Evolutionary conservation across 2,329 filamentous ascomycete species (phyloP), one percentile per base, ranked within the genome.

Genomic region (Neofusicoccum parvum): DNA sequence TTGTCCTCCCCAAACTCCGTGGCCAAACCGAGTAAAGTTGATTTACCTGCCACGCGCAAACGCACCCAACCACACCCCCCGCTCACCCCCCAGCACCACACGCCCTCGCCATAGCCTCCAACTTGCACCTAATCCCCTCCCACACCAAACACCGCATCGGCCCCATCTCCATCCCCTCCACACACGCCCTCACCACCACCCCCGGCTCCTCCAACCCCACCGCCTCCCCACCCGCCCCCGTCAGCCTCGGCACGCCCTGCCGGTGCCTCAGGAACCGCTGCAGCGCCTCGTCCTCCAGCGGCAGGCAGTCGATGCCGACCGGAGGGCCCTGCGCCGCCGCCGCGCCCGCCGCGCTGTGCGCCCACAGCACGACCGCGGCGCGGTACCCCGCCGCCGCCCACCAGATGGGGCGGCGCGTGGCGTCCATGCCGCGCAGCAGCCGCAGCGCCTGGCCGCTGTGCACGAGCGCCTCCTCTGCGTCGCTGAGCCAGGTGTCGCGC

Each of bases 301-400:
- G 20, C 46, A 49, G 17, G 17, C 17, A 5, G 14, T 49, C 36
- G 51, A 23, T 23, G 23, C 3, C 23, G 23, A 23, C 23, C 2
- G 20, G 20, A 20, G 20, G 20, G 20, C 23, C 23, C 23, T 23
- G 23, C 23, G 23, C 23, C 23, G 23, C 3, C 2, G 23, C 23
- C 3, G 23, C 23, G 34, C 39, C 60, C 23, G 54, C 74, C 39
- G 85, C 72, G 70, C 82, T 82, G 68, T 85, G 82, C 3, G 80
- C 78, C 85, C 85, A 88, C 1, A 87, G 75, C 32, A 86, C 81
- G 54, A 88, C 74, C 3, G 82, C 81, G 1, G 81, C 85, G 14
- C 86, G 82, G 72, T 88, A 87, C n/a, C 87, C 73, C 1, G 84
- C 86, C 0, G 81, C 80, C 11, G 83, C 76, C 85, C 85, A 88